These are phyloP conservation scores for Calocybe cyanea DNA, from an alignment of 768 basidiomycete species.

Conservation along the genomic window DNA sequence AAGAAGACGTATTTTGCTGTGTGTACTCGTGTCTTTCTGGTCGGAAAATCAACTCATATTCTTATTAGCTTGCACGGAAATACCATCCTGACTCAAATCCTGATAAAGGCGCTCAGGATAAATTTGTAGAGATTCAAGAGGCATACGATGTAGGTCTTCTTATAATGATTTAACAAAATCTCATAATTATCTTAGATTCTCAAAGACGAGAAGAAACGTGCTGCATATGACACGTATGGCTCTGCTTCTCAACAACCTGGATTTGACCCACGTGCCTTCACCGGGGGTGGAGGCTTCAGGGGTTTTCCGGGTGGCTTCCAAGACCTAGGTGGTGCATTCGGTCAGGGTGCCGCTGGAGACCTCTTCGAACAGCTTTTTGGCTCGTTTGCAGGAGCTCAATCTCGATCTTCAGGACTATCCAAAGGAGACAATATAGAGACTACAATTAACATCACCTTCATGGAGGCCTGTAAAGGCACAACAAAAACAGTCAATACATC, in stretches of 20 bases:
- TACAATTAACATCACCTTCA: slow-evolving; percentile 71
- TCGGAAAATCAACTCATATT: slow-evolving; percentile 11
- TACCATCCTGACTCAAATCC: slow-evolving; percentile 98
- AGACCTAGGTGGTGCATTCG: slow-evolving; percentile 62
- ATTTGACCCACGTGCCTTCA: slow-evolving; percentile 88
- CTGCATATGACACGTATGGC: slow-evolving; percentile 89
- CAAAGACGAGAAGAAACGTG: slow-evolving; percentile 92
- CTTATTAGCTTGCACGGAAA: slow-evolving; percentile 85
- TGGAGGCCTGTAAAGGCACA: slow-evolving; percentile 93
- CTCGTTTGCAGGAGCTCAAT: slow-evolving; percentile 45
- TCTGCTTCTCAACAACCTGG: slow-evolving; percentile 89
- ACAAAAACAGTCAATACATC: slow-evolving; percentile 70
- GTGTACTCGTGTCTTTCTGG: slow-evolving; percentile 26
- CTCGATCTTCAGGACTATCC: slow-evolving; percentile 39
- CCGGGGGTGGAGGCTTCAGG: slow-evolving; percentile 45
- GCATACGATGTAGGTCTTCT: slow-evolving; percentile 78
- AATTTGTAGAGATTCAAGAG: slow-evolving; percentile 94
- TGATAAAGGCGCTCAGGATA: slow-evolving; percentile 84
- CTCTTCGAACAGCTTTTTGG: slow-evolving; percentile 88
- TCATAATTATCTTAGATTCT: slow-evolving; percentile 53
- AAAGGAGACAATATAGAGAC: slow-evolving; percentile 84
- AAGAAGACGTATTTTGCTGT: slow-evolving; percentile 98
- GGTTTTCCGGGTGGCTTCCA: slow-evolving; percentile 46
- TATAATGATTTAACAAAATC: slow-evolving; percentile 12
- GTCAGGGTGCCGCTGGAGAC: slow-evolving; percentile 49